Percentiles rank a stretch among this genome's conserved stretches.
These are phyloP conservation scores for Neolentinus lepideus DNA, from an alignment of 1,284 basidiomycete genomes.

Conservation along the genomic window DNA sequence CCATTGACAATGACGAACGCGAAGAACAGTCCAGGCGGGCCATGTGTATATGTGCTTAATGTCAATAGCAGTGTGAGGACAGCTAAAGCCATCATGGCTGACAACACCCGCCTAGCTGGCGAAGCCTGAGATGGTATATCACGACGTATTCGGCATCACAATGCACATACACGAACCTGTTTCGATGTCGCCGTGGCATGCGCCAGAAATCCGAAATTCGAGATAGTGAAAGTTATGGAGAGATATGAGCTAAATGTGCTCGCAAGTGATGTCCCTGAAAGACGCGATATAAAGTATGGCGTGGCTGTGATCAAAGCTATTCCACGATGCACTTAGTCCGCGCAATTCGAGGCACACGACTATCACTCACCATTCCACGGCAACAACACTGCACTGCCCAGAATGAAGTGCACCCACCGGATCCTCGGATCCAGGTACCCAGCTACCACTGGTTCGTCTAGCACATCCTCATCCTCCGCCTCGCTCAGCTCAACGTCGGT, in stretches of 20 bases:
- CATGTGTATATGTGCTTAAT: slow-evolving; percentile 47
- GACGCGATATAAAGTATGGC: slow-evolving; percentile 63
- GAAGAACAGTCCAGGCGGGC: slow-evolving; percentile 52
- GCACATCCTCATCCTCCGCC: slow-evolving; percentile 23
- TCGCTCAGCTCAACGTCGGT: neutral
- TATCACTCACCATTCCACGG: slow-evolving; percentile 69
- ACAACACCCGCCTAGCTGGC: slow-evolving; percentile 42
- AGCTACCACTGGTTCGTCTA: slow-evolving; percentile 12
- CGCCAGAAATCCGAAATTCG: slow-evolving; percentile 62
- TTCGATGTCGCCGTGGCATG: slow-evolving; percentile 65
- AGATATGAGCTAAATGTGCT: slow-evolving; percentile 66
- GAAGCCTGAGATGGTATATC: slow-evolving; percentile 28
- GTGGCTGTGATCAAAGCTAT: slow-evolving; percentile 71
- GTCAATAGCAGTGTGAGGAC: slow-evolving; percentile 48
- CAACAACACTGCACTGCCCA: slow-evolving; percentile 65
- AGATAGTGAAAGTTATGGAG: slow-evolving; percentile 52
- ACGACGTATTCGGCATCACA: neutral
- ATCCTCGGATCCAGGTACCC: slow-evolving; percentile 34
- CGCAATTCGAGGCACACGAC: slow-evolving; percentile 1
- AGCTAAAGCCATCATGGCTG: slow-evolving; percentile 36
- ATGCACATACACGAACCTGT: slow-evolving; percentile 37
- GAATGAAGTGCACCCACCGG: slow-evolving; percentile 58
- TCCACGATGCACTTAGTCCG: slow-evolving; percentile 2
- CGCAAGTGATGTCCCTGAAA: slow-evolving; percentile 47
- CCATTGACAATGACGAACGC: slow-evolving; percentile 55